These are phyloP conservation scores for Panaeolus cyanescens DNA, from an alignment of 768 basidiomycete genomes.

Conservation along the genomic window DNA sequence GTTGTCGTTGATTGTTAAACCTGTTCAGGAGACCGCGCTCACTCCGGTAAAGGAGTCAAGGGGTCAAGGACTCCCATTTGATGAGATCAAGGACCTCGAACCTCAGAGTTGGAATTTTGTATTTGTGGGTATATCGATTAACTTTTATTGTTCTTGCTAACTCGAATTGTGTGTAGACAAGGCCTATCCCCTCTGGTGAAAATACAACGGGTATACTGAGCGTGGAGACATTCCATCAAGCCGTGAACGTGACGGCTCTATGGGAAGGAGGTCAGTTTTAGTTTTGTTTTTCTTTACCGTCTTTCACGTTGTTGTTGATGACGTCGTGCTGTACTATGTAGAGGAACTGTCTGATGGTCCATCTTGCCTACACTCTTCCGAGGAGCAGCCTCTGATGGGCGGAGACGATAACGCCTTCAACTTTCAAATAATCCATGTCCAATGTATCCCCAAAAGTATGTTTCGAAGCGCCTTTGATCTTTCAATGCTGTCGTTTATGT, in stretches of 20 bases:
- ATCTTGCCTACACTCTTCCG: too few species aligned
- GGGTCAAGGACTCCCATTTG: not conserved
- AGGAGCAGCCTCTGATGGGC: too few species aligned
- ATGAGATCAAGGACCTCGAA: not conserved
- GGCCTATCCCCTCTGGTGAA: not conserved
- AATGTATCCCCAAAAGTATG: not conserved
- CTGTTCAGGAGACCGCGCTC: slow-evolving; percentile 8
- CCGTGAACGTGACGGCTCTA: not conserved
- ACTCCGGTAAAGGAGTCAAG: slow-evolving; percentile 7
- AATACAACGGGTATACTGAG: not conserved
- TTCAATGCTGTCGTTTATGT: too few species aligned
- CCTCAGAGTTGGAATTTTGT: slow-evolving; percentile 6
- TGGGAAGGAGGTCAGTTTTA: not conserved
- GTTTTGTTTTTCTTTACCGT: not conserved
- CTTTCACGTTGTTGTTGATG: not conserved
- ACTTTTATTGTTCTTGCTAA: too few species aligned
- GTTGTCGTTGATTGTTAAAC: slow-evolving; percentile 5
- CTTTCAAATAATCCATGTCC: not conserved
- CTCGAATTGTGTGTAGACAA: too few species aligned
- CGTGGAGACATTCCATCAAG: not conserved
- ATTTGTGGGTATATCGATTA: slow-evolving; percentile 9
- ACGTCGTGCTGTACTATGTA: too few species aligned
- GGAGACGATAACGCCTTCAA: too few species aligned
- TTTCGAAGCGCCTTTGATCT: too few species aligned
- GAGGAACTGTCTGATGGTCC: too few species aligned